These are phyloP conservation scores for Tympanopsis confertula DNA, from an alignment of 2,329 filamentous ascomycete genomes.

Conservation along the genomic window DNA sequence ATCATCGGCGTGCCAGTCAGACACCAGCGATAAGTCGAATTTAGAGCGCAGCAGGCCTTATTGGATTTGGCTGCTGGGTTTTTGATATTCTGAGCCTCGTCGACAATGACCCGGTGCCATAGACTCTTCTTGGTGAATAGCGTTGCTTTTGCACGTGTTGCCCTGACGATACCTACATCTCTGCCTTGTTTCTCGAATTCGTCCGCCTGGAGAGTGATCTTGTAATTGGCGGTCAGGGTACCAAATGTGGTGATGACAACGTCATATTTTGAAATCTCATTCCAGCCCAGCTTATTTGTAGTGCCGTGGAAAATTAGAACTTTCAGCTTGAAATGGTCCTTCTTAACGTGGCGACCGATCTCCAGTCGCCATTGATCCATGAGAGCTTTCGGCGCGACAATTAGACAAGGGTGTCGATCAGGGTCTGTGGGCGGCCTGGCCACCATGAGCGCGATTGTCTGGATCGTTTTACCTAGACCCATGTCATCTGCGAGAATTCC, in stretches of 20 bases:
- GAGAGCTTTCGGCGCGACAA: constrained; percentile 69
- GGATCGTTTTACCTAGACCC: constrained; percentile 77
- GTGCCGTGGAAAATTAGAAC: constrained; percentile 63
- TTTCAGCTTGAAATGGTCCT: constrained; percentile 44
- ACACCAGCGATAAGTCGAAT: constrained; percentile 56
- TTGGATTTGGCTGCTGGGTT: constrained; percentile 55
- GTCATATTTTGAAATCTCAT: constrained; percentile 53
- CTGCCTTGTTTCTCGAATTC: constrained; percentile 27
- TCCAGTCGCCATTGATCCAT: constrained; percentile 79
- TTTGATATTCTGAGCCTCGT: constrained; percentile 75
- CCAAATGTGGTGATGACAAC: constrained; percentile 73
- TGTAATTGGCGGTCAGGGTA: constrained; percentile 56
- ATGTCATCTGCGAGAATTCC: constrained; percentile 73
- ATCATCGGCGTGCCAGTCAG: constrained; percentile 81
- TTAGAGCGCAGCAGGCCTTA: constrained; percentile 44
- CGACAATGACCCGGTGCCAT: constrained; percentile 64
- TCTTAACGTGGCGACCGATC: constrained; percentile 45
- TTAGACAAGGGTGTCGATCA: constrained; percentile 61
- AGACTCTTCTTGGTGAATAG: constrained; percentile 24
- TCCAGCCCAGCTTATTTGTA: constrained; percentile 35
- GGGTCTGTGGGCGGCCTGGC: constrained; percentile 46
- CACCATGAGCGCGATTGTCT: constrained; percentile 67
- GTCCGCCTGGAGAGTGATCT: constrained; percentile 42
- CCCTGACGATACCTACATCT: constrained; percentile 23
- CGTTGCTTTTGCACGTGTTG: background rate